Evolutionary conservation across 306 rosid species (phyloP).

Genomic region (apple (Malus domestica)): DNA sequence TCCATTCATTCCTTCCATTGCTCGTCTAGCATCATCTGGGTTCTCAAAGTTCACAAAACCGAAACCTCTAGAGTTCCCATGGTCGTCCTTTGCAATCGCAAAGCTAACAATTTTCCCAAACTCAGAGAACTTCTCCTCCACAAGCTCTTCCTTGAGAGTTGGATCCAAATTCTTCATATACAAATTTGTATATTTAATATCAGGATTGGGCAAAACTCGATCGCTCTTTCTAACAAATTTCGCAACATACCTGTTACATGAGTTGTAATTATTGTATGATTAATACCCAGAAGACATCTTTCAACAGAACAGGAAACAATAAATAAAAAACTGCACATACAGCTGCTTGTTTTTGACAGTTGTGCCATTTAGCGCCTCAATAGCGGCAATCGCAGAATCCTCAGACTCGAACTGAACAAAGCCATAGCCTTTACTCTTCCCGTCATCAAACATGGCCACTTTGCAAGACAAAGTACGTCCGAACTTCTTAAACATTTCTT

Average conservation of each 20-base stretch:
- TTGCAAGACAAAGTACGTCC: constrained; percentile 75
- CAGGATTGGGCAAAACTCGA: constrained; percentile 46
- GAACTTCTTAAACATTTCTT: constrained; percentile 52
- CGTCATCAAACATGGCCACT: constrained; percentile 67
- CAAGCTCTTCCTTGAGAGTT: constrained; percentile 46
- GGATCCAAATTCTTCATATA: constrained; percentile 74
- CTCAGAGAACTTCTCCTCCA: constrained; percentile 50
- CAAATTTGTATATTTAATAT: constrained; percentile 65
- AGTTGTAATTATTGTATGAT: neutral
- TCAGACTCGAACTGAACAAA: constrained; percentile 83
- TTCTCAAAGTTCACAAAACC: constrained; percentile 71
- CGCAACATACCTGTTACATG: constrained; percentile 59
- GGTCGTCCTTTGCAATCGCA: constrained; percentile 48
- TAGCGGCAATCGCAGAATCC: constrained; percentile 69
- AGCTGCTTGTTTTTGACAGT: constrained; percentile 49
- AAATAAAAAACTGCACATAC: constrained; percentile 33
- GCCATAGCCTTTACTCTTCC: constrained; percentile 80
- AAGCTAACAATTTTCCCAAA: constrained; percentile 72
- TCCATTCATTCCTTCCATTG: constrained; percentile 69
- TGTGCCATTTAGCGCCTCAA: constrained; percentile 63
- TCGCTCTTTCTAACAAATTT: constrained; percentile 63
- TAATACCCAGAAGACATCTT: neutral
- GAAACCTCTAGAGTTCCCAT: constrained; percentile 68
- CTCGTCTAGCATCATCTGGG: constrained; percentile 70
- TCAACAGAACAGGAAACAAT: constrained; percentile 1